Conservation (phyloP, 1,284 basidiomycete species). For the Ganoderma sinense region DNA sequence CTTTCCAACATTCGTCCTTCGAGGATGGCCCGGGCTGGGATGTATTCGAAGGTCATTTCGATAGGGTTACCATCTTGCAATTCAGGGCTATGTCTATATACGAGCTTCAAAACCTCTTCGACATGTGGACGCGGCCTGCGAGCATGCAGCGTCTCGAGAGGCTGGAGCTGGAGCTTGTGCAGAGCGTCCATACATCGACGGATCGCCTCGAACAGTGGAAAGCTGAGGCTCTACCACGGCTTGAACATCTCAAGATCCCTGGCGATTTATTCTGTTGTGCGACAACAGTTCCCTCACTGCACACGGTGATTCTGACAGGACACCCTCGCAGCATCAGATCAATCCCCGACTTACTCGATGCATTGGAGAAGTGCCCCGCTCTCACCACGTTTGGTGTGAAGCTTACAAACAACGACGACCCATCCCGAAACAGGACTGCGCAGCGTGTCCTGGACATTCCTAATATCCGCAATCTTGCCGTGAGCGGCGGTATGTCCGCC, state of each 20-base stretch:
- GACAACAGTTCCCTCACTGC: neutral
- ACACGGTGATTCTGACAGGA: neutral
- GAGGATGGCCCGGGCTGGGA: slow-evolving; percentile 1
- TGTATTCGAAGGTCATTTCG: neutral
- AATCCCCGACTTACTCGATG: neutral
- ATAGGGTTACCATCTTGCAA: neutral
- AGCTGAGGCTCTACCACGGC: neutral
- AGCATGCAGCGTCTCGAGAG: neutral
- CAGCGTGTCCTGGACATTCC: neutral
- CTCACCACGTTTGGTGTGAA: neutral
- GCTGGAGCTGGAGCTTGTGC: neutral
- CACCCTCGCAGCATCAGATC: neutral
- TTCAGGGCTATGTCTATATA: neutral
- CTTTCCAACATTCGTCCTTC: neutral
- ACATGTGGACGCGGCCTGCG: neutral
- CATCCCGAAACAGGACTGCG: neutral
- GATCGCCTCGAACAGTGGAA: too few relatives aligned
- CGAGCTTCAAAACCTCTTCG: neutral
- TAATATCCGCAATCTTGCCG: neutral
- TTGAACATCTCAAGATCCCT: neutral
- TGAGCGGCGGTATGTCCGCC: neutral
- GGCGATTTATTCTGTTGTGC: neutral
- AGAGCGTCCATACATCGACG: too few relatives aligned
- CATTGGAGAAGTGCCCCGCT: neutral
- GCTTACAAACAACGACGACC: neutral